Percentiles rank a stretch among this genome's conserved stretches.
These are phyloP conservation scores for Chytriomyces sp. DNA, from an alignment of 192 early-diverging fungal species.

Conservation along the genomic window DNA sequence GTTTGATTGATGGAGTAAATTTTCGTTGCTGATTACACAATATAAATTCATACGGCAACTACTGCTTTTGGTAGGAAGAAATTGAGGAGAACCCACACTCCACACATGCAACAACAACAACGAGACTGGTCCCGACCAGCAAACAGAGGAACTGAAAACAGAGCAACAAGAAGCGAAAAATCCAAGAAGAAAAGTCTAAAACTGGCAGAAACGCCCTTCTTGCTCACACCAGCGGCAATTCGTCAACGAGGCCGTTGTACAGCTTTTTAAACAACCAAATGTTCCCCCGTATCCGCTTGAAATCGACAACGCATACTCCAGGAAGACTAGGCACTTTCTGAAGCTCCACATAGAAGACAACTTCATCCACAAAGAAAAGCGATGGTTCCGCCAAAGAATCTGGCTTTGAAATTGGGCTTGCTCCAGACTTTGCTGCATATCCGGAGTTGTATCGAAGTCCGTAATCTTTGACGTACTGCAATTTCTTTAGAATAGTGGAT, in stretches of 20 bases:
- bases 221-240: constrained; percentile 24
- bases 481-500: constrained; percentile 10
- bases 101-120: too few relatives aligned
- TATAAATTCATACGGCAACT: too few relatives aligned
- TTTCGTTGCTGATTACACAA: too few relatives aligned
- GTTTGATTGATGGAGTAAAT: too few relatives aligned
- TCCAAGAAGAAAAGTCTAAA: too few relatives aligned
- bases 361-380: constrained; percentile 54
- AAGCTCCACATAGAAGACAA: constrained; percentile 86
- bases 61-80: too few relatives aligned
- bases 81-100: too few relatives aligned
- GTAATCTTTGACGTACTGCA: constrained; percentile 31
- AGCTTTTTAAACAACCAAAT: constrained; percentile 41
- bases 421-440: background rate
- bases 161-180: too few relatives aligned
- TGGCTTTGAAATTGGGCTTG: background rate
- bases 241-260: constrained; percentile 26
- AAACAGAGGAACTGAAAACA: too few relatives aligned
- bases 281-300: constrained; percentile 34
- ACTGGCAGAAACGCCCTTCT: too few relatives aligned
- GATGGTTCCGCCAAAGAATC: background rate
- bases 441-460: constrained; percentile 25
- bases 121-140: too few relatives aligned
- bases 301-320: constrained; percentile 47
- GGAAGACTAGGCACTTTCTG: constrained; percentile 86